Conservation (phyloP, 1,139 yeast species). For the Meyerozyma guilliermondii region DNA sequence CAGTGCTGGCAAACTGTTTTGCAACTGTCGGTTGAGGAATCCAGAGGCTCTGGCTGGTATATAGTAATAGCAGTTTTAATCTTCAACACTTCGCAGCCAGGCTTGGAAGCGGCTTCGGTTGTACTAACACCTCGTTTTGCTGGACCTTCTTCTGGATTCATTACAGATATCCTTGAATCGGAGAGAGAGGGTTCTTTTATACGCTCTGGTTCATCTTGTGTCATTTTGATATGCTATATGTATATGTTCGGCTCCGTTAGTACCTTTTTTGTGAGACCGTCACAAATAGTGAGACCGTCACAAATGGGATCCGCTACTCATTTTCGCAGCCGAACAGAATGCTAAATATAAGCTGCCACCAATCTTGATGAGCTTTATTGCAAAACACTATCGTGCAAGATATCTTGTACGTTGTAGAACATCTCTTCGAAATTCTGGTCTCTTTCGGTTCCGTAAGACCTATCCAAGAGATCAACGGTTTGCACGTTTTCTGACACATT, state of each 20-base stretch:
- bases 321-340: background rate
- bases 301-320: background rate
- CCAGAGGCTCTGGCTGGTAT: background rate
- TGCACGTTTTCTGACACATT: background rate
- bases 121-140: background rate
- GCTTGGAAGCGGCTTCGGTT: background rate
- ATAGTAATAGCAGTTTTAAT: background rate
- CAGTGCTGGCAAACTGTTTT: slow-evolving; percentile 8
- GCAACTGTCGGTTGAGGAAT: slow-evolving; percentile 1
- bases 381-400: background rate
- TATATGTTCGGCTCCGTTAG: background rate
- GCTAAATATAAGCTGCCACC: background rate
- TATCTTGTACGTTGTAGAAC: slow-evolving; percentile 1
- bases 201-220: background rate
- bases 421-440: background rate
- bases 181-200: background rate
- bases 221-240: background rate
- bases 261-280: background rate
- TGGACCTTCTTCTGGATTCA: background rate
- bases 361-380: background rate
- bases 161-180: background rate
- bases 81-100: background rate
- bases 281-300: background rate
- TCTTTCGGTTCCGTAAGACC: background rate
- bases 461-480: slow-evolving; percentile 1